Conservation (phyloP, 108 stramenopile genomes). For the Epithemia pelagica region DNA sequence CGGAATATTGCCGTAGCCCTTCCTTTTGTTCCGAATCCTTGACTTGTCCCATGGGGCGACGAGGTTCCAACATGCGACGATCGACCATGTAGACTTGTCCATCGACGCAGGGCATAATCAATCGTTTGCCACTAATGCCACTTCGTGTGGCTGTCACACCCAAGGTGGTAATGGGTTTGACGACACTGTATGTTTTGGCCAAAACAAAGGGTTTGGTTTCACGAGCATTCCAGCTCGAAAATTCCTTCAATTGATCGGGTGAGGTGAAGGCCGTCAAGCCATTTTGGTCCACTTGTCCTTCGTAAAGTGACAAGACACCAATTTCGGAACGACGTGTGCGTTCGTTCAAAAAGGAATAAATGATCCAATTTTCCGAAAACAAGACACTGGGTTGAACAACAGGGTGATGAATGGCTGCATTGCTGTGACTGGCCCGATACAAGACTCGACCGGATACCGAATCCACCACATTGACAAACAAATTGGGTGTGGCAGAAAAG, state of each 20-base stretch:
- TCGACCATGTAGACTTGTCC: conserved; percentile 68
- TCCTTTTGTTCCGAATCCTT: conserved; percentile 77
- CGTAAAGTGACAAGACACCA: conserved; percentile 84
- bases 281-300: conserved; percentile 92
- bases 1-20: conserved; percentile 67
- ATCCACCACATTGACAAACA: conserved; percentile 84
- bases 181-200: conserved; percentile 73
- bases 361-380: conserved; percentile 90
- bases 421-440: conserved; percentile 79
- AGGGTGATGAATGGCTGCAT: conserved; percentile 44
- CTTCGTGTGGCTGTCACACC: conserved; percentile 78
- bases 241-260: conserved; percentile 69
- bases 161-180: conserved; percentile 78
- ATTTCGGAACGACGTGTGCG: conserved; percentile 83
- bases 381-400: conserved; percentile 23
- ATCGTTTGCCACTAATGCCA: conserved; percentile 86
- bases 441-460: conserved; percentile 87
- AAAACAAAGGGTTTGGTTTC: conserved; percentile 87
- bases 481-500: conserved; percentile 20
- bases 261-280: conserved; percentile 83
- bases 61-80: conserved; percentile 80
- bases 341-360: conserved; percentile 87
- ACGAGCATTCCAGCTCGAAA: conserved; percentile 61
- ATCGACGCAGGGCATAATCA: conserved; percentile 75
- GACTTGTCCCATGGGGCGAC: conserved; percentile 78